Conservation (phyloP, 1,284 basidiomycete genomes). For the Hypsizygus ulmarius region DNA sequence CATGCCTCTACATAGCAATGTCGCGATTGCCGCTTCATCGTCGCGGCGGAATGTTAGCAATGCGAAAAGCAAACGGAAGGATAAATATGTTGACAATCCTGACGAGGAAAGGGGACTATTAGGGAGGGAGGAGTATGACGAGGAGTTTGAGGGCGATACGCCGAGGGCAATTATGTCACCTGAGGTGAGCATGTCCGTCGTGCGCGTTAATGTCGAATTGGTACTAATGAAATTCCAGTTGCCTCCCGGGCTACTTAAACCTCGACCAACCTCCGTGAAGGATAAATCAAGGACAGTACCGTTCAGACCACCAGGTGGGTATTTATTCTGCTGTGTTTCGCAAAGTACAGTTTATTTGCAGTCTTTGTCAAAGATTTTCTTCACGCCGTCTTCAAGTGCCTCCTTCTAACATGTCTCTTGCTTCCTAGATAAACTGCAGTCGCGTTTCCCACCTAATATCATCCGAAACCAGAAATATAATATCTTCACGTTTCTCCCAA, state of each 20-base stretch:
- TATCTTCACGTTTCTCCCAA: constrained; percentile 88
- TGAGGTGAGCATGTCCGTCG: constrained; percentile 22
- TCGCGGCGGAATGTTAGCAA: constrained; percentile 26
- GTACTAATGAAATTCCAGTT: constrained; percentile 13
- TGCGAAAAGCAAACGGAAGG: constrained; percentile 43
- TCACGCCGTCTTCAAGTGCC: not conserved
- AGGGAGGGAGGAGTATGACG: constrained; percentile 31
- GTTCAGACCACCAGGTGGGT: constrained; percentile 69
- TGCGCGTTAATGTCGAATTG: not conserved
- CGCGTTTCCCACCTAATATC: constrained; percentile 76
- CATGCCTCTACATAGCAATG: constrained; percentile 31
- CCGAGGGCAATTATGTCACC: constrained; percentile 14
- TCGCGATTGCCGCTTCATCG: constrained; percentile 34
- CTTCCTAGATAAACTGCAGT: constrained; percentile 62
- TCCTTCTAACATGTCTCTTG: constrained; percentile 6
- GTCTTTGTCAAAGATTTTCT: not conserved
- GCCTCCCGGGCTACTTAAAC: constrained; percentile 14
- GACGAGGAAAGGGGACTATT: constrained; percentile 57
- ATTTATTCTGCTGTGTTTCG: not conserved
- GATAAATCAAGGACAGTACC: constrained; percentile 78
- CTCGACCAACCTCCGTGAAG: constrained; percentile 29
- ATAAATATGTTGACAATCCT: constrained; percentile 57
- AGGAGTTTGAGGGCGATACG: constrained; percentile 33
- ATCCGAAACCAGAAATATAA: constrained; percentile 99
- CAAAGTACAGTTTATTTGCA: no score